phyloP scores from a whole-genome alignment of 2,329 filamentous ascomycete genomes.

The Penicillium sp. region DNA sequence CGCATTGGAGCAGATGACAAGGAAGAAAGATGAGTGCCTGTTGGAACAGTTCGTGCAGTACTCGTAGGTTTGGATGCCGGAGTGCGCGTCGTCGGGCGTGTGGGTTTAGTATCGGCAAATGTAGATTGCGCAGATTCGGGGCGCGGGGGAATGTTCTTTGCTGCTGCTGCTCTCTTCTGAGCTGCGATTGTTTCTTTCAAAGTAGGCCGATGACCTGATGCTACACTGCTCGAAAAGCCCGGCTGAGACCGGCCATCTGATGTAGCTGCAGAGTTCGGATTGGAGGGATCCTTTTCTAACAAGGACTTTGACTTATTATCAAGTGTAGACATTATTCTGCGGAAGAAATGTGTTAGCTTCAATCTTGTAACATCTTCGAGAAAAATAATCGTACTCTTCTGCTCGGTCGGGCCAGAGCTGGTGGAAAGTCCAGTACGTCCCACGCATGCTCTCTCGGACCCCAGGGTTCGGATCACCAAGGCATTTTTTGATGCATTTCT shows the following conservation, averaged over 20 bases:
- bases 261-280: constrained; percentile 41
- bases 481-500: constrained; percentile 85
- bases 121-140: constrained; percentile 57
- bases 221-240: constrained; percentile 18
- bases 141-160: constrained; percentile 46
- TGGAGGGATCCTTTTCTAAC: constrained; percentile 77
- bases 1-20: constrained; percentile 60
- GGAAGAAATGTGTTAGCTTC: constrained; percentile 19
- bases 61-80: constrained; percentile 28
- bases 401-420: constrained; percentile 73
- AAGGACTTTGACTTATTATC: constrained; percentile 75
- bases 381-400: constrained; percentile 56
- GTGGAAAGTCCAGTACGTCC: constrained; percentile 81
- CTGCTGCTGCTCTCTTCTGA: constrained; percentile 59
- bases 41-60: constrained; percentile 30
- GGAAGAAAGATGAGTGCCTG: constrained; percentile 34
- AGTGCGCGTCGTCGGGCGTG: constrained; percentile 30
- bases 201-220: constrained; percentile 44
- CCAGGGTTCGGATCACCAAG: constrained; percentile 85
- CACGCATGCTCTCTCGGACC: constrained; percentile 80
- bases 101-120: constrained; percentile 42
- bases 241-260: constrained; percentile 18
- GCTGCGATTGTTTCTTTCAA: constrained; percentile 81
- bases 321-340: constrained; percentile 71
- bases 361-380: neutral